Conservation (phyloP, 2,329 filamentous ascomycete species). For the Diaporthe sp. region DNA sequence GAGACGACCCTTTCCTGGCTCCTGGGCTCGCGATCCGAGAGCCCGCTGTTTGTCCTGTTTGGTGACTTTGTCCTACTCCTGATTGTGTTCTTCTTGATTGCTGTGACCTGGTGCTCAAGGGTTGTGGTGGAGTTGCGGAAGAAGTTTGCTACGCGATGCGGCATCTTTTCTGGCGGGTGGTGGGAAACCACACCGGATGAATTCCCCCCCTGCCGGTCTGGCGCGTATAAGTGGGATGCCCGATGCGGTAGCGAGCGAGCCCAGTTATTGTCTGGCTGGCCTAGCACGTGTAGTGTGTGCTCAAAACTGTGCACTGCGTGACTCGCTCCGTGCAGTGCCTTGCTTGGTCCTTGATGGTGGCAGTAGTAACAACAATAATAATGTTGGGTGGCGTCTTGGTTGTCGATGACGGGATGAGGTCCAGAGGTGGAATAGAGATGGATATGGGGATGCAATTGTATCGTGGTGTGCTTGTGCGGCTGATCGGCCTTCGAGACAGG, state of each 20-base stretch:
- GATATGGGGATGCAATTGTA: constrained; percentile 10
- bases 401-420: constrained; percentile 2
- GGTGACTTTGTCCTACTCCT: constrained; percentile 51
- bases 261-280: constrained; percentile 3
- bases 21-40: constrained; percentile 44
- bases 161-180: constrained; percentile 56
- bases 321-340: constrained; percentile 11
- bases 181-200: constrained; percentile 13
- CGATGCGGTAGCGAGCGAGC: constrained; percentile 24
- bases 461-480: neutral
- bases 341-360: neutral
- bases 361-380: neutral
- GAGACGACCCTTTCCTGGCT: constrained; percentile 53
- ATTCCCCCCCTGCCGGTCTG: neutral
- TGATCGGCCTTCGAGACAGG: neutral
- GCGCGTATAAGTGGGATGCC: constrained; percentile 25
- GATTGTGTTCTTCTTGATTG: constrained; percentile 59
- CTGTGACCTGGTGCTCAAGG: constrained; percentile 62
- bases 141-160: constrained; percentile 70
- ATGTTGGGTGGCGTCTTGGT: neutral
- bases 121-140: constrained; percentile 65
- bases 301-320: constrained; percentile 9
- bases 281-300: neutral
- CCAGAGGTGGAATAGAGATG: neutral
- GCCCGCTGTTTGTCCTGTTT: constrained; percentile 43